Evolutionary conservation across 176 grass and related monocot species (phyloP).

Genomic region (Aegilops longissima): DNA sequence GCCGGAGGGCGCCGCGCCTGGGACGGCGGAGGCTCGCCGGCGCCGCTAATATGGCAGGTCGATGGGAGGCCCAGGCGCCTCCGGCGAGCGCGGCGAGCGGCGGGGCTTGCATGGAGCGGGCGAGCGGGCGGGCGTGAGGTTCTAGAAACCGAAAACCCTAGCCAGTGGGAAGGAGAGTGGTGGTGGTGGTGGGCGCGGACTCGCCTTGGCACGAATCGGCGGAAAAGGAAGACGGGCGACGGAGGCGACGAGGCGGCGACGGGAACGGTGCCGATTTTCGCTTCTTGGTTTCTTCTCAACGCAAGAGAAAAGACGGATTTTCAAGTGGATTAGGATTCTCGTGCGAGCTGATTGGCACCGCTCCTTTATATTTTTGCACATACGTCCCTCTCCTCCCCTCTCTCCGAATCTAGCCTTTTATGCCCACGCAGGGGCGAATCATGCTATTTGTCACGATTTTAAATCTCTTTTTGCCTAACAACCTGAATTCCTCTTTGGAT

Average conservation of each 20-base stretch:
- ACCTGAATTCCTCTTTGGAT: too few species aligned
- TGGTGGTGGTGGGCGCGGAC: slow-evolving; percentile 19
- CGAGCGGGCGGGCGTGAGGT: slow-evolving; percentile 26
- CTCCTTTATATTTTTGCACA: slow-evolving; percentile 12
- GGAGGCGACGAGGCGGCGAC: slow-evolving; percentile 16
- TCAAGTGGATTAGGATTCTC: slow-evolving; percentile 19
- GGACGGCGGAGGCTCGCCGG: slow-evolving; percentile 31
- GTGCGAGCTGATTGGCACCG: background rate
- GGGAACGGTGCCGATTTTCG: slow-evolving; percentile 21
- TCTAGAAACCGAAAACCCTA: slow-evolving; percentile 49
- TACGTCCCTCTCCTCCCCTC: background rate
- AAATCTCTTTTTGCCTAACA: background rate
- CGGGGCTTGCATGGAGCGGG: slow-evolving; percentile 44
- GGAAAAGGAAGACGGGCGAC: slow-evolving; percentile 1
- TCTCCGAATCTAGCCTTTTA: background rate
- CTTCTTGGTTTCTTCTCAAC: slow-evolving; percentile 10
- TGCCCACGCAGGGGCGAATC: background rate
- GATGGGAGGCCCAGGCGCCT: slow-evolving; percentile 33
- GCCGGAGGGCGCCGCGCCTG: slow-evolving; percentile 32
- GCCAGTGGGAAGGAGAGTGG: slow-evolving; percentile 24
- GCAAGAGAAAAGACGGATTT: background rate
- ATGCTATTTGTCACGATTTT: background rate
- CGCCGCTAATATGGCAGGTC: slow-evolving; percentile 38
- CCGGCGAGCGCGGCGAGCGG: slow-evolving; percentile 35
- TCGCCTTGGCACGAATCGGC: slow-evolving; percentile 8